A percentile compares a stretch with the other conserved stretches of the same genome.
Conservation (phyloP, 148 eudicot genomes). For the Tetragonia tetragonoides region DNA sequence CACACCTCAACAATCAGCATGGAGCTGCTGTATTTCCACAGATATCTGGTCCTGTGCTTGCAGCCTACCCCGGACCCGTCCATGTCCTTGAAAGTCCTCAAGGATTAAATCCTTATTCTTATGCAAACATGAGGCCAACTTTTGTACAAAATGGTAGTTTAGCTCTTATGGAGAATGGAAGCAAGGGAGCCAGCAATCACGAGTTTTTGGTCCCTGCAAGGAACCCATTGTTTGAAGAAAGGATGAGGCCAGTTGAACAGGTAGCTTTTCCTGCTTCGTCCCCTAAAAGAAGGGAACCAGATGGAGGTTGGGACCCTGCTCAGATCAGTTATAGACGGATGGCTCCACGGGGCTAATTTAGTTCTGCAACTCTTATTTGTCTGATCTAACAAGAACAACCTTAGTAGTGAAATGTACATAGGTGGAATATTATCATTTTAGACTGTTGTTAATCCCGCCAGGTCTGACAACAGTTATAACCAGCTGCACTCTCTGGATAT, state of each 20-base stretch:
- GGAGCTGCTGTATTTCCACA: slow-evolving; percentile 29
- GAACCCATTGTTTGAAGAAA: slow-evolving; percentile 24
- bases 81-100: slow-evolving; percentile 30
- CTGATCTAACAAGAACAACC: slow-evolving; percentile 29
- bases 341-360: slow-evolving; percentile 31
- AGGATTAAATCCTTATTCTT: slow-evolving; percentile 26
- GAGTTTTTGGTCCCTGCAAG: slow-evolving; percentile 22
- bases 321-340: slow-evolving; percentile 34
- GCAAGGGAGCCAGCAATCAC: slow-evolving; percentile 15
- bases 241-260: slow-evolving; percentile 26
- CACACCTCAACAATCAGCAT: slow-evolving; percentile 26
- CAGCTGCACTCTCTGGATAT: neutral
- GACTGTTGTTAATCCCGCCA: neutral
- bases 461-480: neutral
- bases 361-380: neutral
- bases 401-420: slow-evolving; percentile 20
- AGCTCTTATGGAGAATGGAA: slow-evolving; percentile 30
- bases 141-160: slow-evolving; percentile 24
- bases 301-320: slow-evolving; percentile 38
- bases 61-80: slow-evolving; percentile 30
- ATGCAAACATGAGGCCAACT: slow-evolving; percentile 26
- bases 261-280: slow-evolving; percentile 28
- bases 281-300: slow-evolving; percentile 43
- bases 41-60: slow-evolving; percentile 24
- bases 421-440: slow-evolving; percentile 2